A percentile compares a stretch with the other conserved stretches of the same genome.
Evolutionary conservation across 2,329 filamentous ascomycete genomes (phyloP).

Genomic region (Colletotrichum higginsianum): DNA sequence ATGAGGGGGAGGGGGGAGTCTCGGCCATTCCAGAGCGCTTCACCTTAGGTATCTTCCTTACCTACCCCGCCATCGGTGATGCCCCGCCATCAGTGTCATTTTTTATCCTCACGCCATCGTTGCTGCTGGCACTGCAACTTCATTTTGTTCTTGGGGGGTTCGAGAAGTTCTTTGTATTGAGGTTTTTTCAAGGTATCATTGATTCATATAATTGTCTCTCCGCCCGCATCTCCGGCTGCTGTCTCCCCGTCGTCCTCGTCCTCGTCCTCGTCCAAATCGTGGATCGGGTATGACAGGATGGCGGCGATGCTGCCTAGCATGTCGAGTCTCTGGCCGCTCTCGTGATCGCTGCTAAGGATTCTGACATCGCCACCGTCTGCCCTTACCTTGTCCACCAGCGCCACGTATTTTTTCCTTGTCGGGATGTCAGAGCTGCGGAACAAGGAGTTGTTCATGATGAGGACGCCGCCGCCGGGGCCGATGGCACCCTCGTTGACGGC

Average conservation of each 20-base stretch:
- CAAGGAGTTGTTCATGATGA: slow-evolving; percentile 89
- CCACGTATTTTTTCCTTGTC: slow-evolving; percentile 85
- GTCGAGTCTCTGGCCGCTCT: slow-evolving; percentile 89
- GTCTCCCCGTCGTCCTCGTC: slow-evolving; percentile 53
- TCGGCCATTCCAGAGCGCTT: slow-evolving; percentile 4
- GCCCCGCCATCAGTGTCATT: slow-evolving; percentile 2
- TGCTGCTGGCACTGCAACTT: not conserved
- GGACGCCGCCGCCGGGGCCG: slow-evolving; percentile 84
- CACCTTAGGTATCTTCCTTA: no score
- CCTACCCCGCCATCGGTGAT: slow-evolving; percentile 16
- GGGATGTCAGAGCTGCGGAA: slow-evolving; percentile 87
- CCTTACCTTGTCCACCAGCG: slow-evolving; percentile 89
- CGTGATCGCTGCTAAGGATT: slow-evolving; percentile 93
- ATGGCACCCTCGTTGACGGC: slow-evolving; percentile 92
- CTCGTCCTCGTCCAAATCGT: slow-evolving; percentile 82
- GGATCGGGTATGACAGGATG: slow-evolving; percentile 89
- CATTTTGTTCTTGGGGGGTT: no score
- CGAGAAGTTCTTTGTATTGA: not conserved
- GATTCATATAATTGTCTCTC: slow-evolving; percentile 29
- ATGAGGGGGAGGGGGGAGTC: slow-evolving; percentile 21
- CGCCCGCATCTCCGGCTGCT: slow-evolving; percentile 16
- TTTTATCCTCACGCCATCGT: not conserved
- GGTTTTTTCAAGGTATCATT: slow-evolving; percentile 5
- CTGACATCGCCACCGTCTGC: slow-evolving; percentile 88
- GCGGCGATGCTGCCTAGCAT: slow-evolving; percentile 90